phyloP scores from a whole-genome alignment of 106 monocot genomes.

The Vanilla planifolia region DNA sequence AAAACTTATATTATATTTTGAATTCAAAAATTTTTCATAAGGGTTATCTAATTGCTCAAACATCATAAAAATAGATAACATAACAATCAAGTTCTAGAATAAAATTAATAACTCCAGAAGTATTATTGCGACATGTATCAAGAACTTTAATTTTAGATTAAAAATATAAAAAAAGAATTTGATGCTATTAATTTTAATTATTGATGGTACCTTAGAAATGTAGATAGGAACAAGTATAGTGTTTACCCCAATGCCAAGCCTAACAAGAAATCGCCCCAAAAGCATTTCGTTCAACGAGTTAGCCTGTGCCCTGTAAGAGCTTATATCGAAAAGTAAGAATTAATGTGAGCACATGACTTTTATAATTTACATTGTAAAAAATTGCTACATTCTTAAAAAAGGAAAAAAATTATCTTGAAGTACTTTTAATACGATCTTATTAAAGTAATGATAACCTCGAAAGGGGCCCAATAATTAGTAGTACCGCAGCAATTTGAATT shows the following conservation, averaged over 20 bases:
- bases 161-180: not conserved
- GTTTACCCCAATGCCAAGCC: conserved; percentile 86
- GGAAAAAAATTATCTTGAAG: not conserved
- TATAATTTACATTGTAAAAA: not conserved
- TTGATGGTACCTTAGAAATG: conserved; percentile 63
- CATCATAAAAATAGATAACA: too few relatives aligned
- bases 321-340: conserved; percentile 1
- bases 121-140: too few relatives aligned
- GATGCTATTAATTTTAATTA: not conserved
- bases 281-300: conserved; percentile 79
- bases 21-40: too few relatives aligned
- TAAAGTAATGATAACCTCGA: conserved; percentile 44
- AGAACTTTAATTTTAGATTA: too few relatives aligned
- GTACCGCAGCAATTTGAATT: conserved; percentile 65
- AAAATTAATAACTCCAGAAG: too few relatives aligned
- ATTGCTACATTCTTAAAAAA: not conserved
- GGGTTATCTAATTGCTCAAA: too few relatives aligned
- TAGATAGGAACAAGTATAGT: conserved; percentile 83
- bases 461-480: conserved; percentile 75
- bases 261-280: conserved; percentile 83
- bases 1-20: too few relatives aligned
- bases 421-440: not conserved
- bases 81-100: too few relatives aligned
- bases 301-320: conserved; percentile 66
- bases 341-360: not conserved